phyloP scores from a whole-genome alignment of 1,284 basidiomycete species.

The Afroboletus lepidellus region DNA sequence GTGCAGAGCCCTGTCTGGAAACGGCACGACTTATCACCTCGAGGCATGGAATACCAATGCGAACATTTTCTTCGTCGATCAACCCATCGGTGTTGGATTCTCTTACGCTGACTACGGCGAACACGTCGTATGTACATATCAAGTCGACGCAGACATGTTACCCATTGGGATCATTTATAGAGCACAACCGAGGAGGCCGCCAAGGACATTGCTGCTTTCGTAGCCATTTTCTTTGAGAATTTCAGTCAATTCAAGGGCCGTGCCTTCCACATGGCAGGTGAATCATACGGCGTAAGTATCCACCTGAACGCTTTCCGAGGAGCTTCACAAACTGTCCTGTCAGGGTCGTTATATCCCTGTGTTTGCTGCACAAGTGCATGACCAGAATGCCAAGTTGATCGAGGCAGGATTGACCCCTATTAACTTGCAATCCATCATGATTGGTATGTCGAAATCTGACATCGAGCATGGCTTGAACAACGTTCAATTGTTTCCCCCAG shows the following conservation, averaged over 20 bases:
- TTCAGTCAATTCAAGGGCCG: slow-evolving; percentile 68
- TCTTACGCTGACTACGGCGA: slow-evolving; percentile 53
- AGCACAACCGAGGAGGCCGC: slow-evolving; percentile 64
- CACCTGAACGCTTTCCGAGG: too few species aligned
- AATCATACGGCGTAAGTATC: slow-evolving; percentile 64
- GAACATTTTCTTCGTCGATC: slow-evolving; percentile 69
- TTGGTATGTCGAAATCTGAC: too few species aligned
- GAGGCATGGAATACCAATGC: slow-evolving; percentile 63
- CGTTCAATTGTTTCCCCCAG: too few species aligned
- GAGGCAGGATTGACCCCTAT: neutral
- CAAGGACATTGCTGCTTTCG: slow-evolving; percentile 67
- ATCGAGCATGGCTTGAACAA: neutral
- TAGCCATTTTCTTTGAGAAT: slow-evolving; percentile 73
- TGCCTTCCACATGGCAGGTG: slow-evolving; percentile 66
- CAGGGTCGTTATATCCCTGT: slow-evolving; percentile 79
- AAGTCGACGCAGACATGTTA: too few species aligned
- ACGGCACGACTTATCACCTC: slow-evolving; percentile 61
- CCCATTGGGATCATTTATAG: too few species aligned
- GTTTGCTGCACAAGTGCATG: slow-evolving; percentile 61
- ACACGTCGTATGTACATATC: too few species aligned
- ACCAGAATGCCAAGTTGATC: neutral
- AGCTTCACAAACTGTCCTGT: neutral
- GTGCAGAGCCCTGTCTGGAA: slow-evolving; percentile 52
- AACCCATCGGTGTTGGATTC: slow-evolving; percentile 51
- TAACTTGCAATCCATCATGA: neutral